Base-by-base conservation (phyloP, 2,329 filamentous ascomycete species). In the Chaetomiaceae sp. region DNA sequence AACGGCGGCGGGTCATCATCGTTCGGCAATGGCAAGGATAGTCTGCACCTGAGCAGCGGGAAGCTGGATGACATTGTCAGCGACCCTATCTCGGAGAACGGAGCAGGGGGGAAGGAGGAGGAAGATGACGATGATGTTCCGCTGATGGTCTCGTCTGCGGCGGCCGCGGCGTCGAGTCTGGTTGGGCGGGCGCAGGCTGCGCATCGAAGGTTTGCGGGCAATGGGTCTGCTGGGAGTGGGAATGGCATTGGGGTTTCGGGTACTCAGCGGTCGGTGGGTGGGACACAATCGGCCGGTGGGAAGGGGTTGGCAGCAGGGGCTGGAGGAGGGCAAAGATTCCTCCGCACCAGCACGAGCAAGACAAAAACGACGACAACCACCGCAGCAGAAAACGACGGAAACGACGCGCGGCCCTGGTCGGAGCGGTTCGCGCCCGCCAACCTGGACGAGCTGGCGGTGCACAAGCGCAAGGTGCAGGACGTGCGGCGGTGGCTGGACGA, bases 391-490 rank as follows among this genome's bases (percentile, higher is more conserved):
- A 58, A 60, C 3, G 72, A 76, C 45, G 76, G 81, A 12, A 27
- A 52, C 33, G 85, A 90, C 60, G 71, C 76, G 45, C 80, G 87
- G 48, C 91, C 92, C 3, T 97, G 92, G 92, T 88, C 88, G 15
- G 91, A 96, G 62, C 83, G 85, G 61, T 97, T 90, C 69, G 85
- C 82, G 2, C 92, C 92, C 0, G 64, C 69, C 3, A 87, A 81
- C 61, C 69, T 96, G 12, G 84, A 91, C 15, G 92, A 97, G 71
- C 75, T 99, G 42, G 92, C 88, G 0, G 92, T 99, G 17, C 91
- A 99, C 69, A 96, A 95, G 74, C 94, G 83, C 63, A 99, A 99
- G 69, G 88, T 97, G 6, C 73, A 82, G 2, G 91, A 97, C 71
- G 91, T 97, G 42, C 82, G 84, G 54, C 78, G 73, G 54, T 97